These are phyloP conservation scores for Macrophomina phaseolina DNA, from an alignment of 2,329 filamentous ascomycete species.

Conservation along the genomic window DNA sequence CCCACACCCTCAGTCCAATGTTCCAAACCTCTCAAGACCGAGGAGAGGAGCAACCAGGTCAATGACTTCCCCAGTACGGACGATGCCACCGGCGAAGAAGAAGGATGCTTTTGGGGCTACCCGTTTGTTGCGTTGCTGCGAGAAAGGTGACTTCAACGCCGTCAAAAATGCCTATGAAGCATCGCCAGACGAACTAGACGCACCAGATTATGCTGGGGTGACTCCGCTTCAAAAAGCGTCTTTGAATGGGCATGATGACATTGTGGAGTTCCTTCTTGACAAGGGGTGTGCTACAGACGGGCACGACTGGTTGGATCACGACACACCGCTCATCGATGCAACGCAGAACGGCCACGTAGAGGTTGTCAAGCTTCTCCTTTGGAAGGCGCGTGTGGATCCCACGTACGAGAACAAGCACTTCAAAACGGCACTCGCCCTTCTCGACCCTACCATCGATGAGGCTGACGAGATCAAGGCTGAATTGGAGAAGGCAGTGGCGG, in stretches of 20 bases:
- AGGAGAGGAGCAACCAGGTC: conserved; percentile 66
- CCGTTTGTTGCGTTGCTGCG: conserved; percentile 85
- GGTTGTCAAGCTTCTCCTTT: conserved; percentile 82
- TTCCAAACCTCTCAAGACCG: conserved; percentile 55
- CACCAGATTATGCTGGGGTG: conserved; percentile 94
- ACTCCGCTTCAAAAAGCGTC: conserved; percentile 93
- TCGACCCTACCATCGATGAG: conserved; percentile 76
- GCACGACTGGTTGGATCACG: conserved; percentile 59
- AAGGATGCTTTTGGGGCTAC: conserved; percentile 93
- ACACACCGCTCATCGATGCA: conserved; percentile 93
- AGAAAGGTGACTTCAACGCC: conserved; percentile 79
- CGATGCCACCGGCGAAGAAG: conserved; percentile 82
- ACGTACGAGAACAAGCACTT: conserved; percentile 90
- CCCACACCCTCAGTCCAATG: conserved; percentile 41
- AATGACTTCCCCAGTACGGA: conserved; percentile 54
- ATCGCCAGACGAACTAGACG: conserved; percentile 84
- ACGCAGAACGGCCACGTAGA: conserved; percentile 93
- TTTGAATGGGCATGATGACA: conserved; percentile 82
- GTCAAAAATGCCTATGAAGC: conserved; percentile 78
- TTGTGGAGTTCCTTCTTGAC: conserved; percentile 85
- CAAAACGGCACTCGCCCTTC: conserved; percentile 85
- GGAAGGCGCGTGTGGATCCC: conserved; percentile 83
- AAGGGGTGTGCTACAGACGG: conserved; percentile 79
- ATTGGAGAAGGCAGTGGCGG: conserved; percentile 64
- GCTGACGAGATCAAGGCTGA: conserved; percentile 80